Conservation (phyloP, 345 rosid genomes). For the Mangifera indica region DNA sequence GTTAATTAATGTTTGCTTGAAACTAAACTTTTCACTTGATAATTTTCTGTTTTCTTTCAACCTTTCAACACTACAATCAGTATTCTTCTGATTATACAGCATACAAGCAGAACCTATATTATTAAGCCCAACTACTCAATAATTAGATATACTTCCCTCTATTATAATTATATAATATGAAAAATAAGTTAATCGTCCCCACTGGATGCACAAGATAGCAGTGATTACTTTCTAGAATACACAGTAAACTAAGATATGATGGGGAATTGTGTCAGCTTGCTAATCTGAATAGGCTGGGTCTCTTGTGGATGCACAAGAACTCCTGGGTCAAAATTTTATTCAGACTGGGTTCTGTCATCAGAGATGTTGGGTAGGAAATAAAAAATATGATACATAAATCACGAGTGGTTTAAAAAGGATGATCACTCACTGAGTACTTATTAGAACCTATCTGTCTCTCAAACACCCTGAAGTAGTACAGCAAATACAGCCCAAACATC, state of each 20-base stretch:
- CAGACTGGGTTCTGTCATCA: no score
- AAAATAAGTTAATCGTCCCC: not conserved
- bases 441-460: slow-evolving; percentile 99
- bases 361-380: no score
- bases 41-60: no score
- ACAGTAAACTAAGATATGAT: not conserved
- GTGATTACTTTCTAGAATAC: not conserved
- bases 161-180: not conserved
- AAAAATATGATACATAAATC: not conserved
- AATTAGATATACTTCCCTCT: not conserved
- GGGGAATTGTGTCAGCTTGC: no score
- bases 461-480: slow-evolving; percentile 95
- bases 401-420: slow-evolving; percentile 6
- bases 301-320: no score
- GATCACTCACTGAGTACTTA: slow-evolving; percentile 72
- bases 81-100: no score
- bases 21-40: no score
- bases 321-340: no score
- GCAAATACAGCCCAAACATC: slow-evolving; percentile 83
- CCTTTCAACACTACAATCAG: no score
- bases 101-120: no score
- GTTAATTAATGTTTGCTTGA: not conserved
- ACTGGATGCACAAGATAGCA: not conserved
- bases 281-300: no score
- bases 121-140: no score